phyloP scores from a whole-genome alignment of 371 early-diverging fungal species.

The Mortierella sp. region DNA sequence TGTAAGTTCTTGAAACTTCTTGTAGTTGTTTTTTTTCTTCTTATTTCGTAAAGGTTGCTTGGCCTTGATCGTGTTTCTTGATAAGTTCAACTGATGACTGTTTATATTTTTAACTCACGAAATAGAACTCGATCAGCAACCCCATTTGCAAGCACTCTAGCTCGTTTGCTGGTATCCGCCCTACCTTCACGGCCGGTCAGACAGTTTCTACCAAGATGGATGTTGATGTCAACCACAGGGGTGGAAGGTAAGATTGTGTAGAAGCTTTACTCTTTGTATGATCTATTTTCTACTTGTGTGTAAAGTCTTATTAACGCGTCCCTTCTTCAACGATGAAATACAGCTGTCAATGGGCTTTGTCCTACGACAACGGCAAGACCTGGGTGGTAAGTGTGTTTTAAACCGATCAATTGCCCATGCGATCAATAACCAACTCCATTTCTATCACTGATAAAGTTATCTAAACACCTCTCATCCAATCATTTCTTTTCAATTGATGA shows the following conservation, averaged over 20 bases:
- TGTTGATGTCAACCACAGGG: conserved; percentile 51
- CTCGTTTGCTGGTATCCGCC: conserved; percentile 54
- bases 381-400: conserved; percentile 66
- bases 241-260: conserved; percentile 39
- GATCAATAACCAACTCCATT: background rate
- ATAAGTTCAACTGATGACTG: background rate
- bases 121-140: conserved; percentile 35
- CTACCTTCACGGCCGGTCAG: conserved; percentile 44
- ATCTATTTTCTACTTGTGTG: background rate
- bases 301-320: background rate
- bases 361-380: conserved; percentile 70
- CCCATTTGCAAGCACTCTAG: conserved; percentile 52
- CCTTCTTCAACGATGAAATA: background rate
- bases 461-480: background rate
- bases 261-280: background rate
- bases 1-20: conserved; percentile 14
- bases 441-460: background rate
- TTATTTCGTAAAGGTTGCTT: too few species aligned
- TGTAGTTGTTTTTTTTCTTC: background rate
- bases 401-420: conserved; percentile 17
- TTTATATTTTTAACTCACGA: background rate
- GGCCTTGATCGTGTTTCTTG: background rate
- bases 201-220: conserved; percentile 48
- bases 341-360: conserved; percentile 76
- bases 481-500: background rate